Evolutionary conservation across 495 filamentous ascomycete genomes (phyloP).

Genomic region (Hypoxylon intermedium): DNA sequence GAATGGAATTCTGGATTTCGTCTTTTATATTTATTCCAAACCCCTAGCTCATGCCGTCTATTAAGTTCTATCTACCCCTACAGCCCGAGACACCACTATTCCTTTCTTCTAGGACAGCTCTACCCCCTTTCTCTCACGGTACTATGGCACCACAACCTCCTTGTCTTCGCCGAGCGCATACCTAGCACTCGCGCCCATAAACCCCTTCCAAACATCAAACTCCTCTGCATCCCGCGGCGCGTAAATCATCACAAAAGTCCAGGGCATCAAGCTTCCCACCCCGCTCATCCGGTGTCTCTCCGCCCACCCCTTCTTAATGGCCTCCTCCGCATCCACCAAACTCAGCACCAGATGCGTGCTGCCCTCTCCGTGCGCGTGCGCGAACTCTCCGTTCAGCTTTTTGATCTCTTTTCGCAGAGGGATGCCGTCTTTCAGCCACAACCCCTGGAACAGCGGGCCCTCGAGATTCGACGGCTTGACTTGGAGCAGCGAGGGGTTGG

Average conservation of each 20-base stretch:
- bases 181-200: constrained; percentile 31
- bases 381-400: constrained; percentile 35
- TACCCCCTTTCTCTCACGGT: neutral
- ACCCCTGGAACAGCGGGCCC: constrained; percentile 29
- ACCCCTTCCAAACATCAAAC: constrained; percentile 31
- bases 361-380: constrained; percentile 41
- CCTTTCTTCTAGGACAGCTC: neutral
- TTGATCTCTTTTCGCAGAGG: constrained; percentile 10
- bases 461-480: constrained; percentile 41
- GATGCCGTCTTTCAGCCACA: constrained; percentile 15
- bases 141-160: constrained; percentile 21
- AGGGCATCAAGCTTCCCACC: constrained; percentile 23
- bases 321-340: constrained; percentile 36
- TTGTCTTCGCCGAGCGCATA: constrained; percentile 17
- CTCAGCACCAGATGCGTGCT: constrained; percentile 40
- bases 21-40: too few relatives aligned
- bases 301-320: constrained; percentile 42
- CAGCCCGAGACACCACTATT: neutral
- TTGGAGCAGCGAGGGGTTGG: constrained; percentile 25
- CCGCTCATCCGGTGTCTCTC: constrained; percentile 42
- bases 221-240: constrained; percentile 43
- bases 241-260: constrained; percentile 42
- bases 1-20: too few relatives aligned
- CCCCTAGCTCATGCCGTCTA: too few relatives aligned
- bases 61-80: too few relatives aligned